Evolutionary conservation across 345 rosid genomes (phyloP).

Genomic region (Euphorbia pulcherrima): DNA sequence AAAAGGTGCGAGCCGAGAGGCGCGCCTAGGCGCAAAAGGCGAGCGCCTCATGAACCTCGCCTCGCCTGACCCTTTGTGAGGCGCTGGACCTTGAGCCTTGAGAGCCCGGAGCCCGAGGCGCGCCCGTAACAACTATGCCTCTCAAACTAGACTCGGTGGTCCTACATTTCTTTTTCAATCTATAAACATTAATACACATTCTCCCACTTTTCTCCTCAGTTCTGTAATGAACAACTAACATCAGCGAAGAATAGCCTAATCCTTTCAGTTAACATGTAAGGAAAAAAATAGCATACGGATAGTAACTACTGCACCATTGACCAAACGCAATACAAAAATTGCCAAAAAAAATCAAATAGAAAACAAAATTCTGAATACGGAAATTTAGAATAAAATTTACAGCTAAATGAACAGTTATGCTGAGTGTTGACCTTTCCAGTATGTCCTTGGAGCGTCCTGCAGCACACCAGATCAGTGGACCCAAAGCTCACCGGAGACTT

Average conservation of each 20-base stretch:
- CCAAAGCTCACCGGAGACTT: slow-evolving; percentile 67
- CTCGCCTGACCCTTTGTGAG: no score
- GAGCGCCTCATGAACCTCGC: no score
- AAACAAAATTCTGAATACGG: background rate
- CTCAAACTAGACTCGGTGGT: background rate
- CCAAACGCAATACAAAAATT: background rate
- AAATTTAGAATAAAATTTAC: background rate
- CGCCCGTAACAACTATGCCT: no score
- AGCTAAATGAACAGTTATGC: background rate
- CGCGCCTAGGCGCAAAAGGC: no score
- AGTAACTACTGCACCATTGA: background rate
- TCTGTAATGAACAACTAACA: background rate
- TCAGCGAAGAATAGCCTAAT: background rate
- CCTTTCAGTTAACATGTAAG: background rate
- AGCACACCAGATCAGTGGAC: slow-evolving; percentile 88
- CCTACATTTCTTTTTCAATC: background rate
- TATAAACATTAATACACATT: background rate
- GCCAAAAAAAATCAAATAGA: background rate
- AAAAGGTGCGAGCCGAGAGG: no score
- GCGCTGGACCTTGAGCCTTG: no score
- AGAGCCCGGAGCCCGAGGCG: no score
- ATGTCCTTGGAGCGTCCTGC: slow-evolving; percentile 94
- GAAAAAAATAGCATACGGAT: background rate
- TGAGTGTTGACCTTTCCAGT: slow-evolving; percentile 82
- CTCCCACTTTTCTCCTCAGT: background rate